Evolutionary conservation across 768 basidiomycete species (phyloP), one percentile per base, ranked within the genome.

Genomic region (Boletus huronensis): DNA sequence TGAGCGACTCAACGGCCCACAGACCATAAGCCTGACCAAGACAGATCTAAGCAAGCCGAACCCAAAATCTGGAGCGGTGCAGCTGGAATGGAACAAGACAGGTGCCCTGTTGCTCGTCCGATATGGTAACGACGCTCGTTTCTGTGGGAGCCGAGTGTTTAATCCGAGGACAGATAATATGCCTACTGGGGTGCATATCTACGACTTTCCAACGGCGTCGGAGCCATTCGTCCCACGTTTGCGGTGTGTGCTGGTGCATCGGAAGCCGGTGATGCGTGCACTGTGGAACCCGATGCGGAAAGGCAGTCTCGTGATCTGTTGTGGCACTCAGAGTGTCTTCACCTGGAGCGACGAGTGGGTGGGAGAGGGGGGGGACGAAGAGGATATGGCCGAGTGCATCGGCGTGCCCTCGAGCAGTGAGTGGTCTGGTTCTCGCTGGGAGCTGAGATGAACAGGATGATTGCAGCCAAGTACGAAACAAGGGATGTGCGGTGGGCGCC

Each of bases 311-410:
- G 82, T 77, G 0, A 61, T 89, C 9, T 87, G 87, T 58, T 88
- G 85, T 60, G 86, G 85, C 11, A 79, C 71, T 46, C 79, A 80
- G 52, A 83, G 85, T 50, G 66, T 90, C 23, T 90, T 87, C 68
- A 82, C 78, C 8, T 93, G 90, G 90, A 90, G 86, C 58, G 88
- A 90, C 57, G 90, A 92, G 62, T 90, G 87, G 88, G 71, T 83
- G 16, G 78, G 77, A 28, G 83, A 83, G 42, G 75, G 70, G 6
- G 80, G 77, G 5, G 79, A 80, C 41, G 84, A 83, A 64, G 72
- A 75, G 57, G 92, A 93, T 64, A 87, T 93, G 72, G 91, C 92
- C 3, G 94, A 96, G 69, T 95, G 92, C 62, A 82, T 95, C 32
- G 90, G 90, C 7, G 82, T 97, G 5, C 94, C 94, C 32, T 81